phyloP scores from a whole-genome alignment of 805 yeast genomes.

The Lachancea quebecensis region DNA sequence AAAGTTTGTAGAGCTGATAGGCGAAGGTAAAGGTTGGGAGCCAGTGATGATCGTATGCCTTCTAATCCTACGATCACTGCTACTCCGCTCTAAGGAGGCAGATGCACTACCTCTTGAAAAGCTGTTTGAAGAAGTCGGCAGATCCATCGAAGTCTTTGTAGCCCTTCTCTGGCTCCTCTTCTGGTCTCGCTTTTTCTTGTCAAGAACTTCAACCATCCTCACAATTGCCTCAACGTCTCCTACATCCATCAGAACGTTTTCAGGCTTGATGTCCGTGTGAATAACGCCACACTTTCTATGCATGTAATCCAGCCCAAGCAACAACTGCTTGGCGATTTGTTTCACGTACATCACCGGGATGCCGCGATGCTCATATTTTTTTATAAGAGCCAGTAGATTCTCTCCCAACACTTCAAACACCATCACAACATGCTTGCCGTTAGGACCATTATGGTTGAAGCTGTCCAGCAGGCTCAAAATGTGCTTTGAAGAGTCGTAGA shows the following conservation, averaged over 20 bases:
- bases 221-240: slow-evolving; percentile 79
- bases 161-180: slow-evolving; percentile 38
- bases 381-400: slow-evolving; percentile 75
- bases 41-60: slow-evolving; percentile 77
- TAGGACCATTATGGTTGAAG: slow-evolving; percentile 80
- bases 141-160: slow-evolving; percentile 18
- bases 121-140: slow-evolving; percentile 5
- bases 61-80: slow-evolving; percentile 43
- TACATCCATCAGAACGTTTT: slow-evolving; percentile 70
- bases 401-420: slow-evolving; percentile 97
- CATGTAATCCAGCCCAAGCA: slow-evolving; percentile 58
- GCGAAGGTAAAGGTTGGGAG: slow-evolving; percentile 89
- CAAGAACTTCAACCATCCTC: slow-evolving; percentile 54
- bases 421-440: slow-evolving; percentile 93
- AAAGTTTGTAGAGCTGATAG: slow-evolving; percentile 50
- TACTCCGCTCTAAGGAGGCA: slow-evolving; percentile 11
- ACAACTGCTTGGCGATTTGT: slow-evolving; percentile 72
- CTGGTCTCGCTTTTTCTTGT: slow-evolving; percentile 41
- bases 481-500: slow-evolving; percentile 76
- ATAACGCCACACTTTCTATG: slow-evolving; percentile 64
- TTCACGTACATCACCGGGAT: slow-evolving; percentile 72
- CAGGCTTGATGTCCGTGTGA: slow-evolving; percentile 74
- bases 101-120: slow-evolving; percentile 5
- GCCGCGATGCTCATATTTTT: slow-evolving; percentile 70
- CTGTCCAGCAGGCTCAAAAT: slow-evolving; percentile 77